Base-by-base conservation (phyloP, 139 green algal species). In the Zygnema cylindricum region DNA sequence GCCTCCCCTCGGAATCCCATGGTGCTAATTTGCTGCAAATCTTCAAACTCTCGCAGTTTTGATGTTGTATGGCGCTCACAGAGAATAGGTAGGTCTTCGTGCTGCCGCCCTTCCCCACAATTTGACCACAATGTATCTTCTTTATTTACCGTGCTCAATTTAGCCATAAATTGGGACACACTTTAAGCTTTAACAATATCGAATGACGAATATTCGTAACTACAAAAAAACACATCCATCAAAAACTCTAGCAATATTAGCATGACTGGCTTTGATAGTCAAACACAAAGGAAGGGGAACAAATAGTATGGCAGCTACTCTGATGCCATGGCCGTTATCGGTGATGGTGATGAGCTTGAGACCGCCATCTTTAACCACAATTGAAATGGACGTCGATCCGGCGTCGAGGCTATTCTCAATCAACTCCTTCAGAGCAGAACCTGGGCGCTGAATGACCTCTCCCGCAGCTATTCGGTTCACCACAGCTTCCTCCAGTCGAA, bases 331-430 rank as follows among this genome's bases (percentile, higher is more conserved):
- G 21, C 97, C 97, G 86, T 99, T 96, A 93, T 99, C 97, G 25
- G 94, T 92, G 2, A 99, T 94, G 86, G 98, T 95, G 63, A 99
- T 94, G 57, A 98, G 77, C 91, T 97, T 97, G 43, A 96, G 93
- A 40, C 97, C 97, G 36, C 97, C 97, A 23, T 99, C 97, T 85
- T 98, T 98, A 0, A 97, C 92, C 0, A 92, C 88, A 0, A 99
- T 92, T 25, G 36, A 94, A 69, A 98, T 94, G 38, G 95, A 88
- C 0, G 94, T 96, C 2, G 95, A 85, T n/a, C 94, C 88, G 30
- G 97, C 97, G 43, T 99, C 97, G 0, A 99, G 55, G 55, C 91
- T 95, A 93, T 99, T 99, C 92, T 99, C 97, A n/a, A 99, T 69
- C 91, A 99, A 88, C 92, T 99, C 97, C 92, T 99, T 99, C 0